Evolutionary conservation across 2,329 filamentous ascomycete genomes (phyloP).

Genomic region (Aspergillus caelatus): DNA sequence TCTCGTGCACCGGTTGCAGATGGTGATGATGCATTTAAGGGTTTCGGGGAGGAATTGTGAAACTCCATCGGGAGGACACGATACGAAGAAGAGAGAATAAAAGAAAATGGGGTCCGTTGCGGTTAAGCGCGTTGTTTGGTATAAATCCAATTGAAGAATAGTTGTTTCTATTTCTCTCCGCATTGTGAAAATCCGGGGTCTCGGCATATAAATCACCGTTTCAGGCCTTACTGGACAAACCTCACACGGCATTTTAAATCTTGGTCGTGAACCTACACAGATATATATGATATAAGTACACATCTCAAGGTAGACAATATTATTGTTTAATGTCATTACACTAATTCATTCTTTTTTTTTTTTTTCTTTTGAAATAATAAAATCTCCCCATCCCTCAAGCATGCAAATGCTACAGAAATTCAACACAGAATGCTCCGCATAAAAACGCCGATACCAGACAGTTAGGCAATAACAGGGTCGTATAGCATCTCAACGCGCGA

Average conservation of each 20-base stretch:
- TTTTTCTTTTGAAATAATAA: neutral
- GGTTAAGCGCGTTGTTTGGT: neutral
- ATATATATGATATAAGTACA: too few relatives aligned
- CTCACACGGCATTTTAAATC: neutral
- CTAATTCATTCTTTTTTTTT: neutral
- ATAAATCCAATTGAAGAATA: neutral
- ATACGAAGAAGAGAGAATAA: conserved; percentile 3
- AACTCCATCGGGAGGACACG: conserved; percentile 24
- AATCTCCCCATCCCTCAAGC: neutral
- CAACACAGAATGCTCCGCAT: neutral
- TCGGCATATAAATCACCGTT: neutral
- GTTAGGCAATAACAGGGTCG: neutral
- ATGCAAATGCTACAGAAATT: neutral
- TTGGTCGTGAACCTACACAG: too few relatives aligned
- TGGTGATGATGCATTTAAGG: conserved; percentile 19
- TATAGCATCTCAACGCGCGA: conserved; percentile 51
- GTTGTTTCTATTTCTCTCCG: conserved; percentile 21
- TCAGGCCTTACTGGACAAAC: neutral
- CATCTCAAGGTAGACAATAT: neutral
- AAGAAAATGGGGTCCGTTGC: neutral
- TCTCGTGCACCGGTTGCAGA: conserved; percentile 35
- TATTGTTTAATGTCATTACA: neutral
- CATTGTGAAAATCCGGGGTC: conserved; percentile 26
- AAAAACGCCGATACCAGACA: conserved; percentile 14
- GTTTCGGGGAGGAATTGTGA: conserved; percentile 29